Conservation (phyloP, 2,329 filamentous ascomycete species). For the Escovopsis weberi region DNA sequence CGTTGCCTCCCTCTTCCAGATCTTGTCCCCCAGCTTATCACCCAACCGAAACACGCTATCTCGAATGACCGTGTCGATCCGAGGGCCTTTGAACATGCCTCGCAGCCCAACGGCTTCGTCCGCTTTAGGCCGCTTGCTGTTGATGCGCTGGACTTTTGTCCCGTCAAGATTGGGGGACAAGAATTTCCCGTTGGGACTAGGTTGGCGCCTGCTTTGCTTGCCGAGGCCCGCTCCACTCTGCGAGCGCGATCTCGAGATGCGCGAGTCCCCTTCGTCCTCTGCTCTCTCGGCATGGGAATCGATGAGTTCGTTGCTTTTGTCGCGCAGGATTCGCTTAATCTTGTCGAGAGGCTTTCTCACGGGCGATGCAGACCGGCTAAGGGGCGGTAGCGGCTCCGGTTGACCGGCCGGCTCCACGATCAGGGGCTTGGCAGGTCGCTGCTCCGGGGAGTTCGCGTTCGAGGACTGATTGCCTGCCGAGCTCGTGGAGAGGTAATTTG, state of each 20-base stretch:
- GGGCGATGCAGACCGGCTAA: slow-evolving; percentile 50
- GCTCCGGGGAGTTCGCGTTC: slow-evolving; percentile 36
- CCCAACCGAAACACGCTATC: slow-evolving; percentile 42
- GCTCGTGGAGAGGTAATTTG: slow-evolving; percentile 25
- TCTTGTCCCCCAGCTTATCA: slow-evolving; percentile 34
- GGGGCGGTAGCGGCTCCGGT: slow-evolving; percentile 47
- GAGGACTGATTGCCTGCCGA: slow-evolving; percentile 33
- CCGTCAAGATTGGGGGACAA: slow-evolving; percentile 15
- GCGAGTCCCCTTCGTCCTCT: slow-evolving; percentile 19
- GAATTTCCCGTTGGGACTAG: slow-evolving; percentile 19
- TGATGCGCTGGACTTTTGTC: slow-evolving; percentile 12
- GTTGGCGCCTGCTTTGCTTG: slow-evolving; percentile 4
- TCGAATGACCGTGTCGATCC: slow-evolving; percentile 58
- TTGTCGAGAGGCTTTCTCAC: slow-evolving; percentile 42
- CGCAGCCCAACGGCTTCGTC: slow-evolving; percentile 27
- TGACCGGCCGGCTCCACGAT: slow-evolving; percentile 43
- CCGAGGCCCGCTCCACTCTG: slow-evolving; percentile 11
- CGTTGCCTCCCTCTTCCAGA: slow-evolving; percentile 37
- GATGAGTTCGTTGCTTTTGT: slow-evolving; percentile 34
- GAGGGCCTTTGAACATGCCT: slow-evolving; percentile 63
- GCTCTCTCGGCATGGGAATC: slow-evolving; percentile 17
- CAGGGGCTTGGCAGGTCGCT: slow-evolving; percentile 30
- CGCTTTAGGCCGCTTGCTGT: slow-evolving; percentile 30
- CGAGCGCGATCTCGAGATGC: slow-evolving; percentile 14
- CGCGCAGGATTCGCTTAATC: slow-evolving; percentile 41